A percentile compares a stretch with the other conserved stretches of the same genome.
These are phyloP conservation scores for Centella asiatica DNA, from an alignment of 129 eudicot species.

Conservation along the genomic window DNA sequence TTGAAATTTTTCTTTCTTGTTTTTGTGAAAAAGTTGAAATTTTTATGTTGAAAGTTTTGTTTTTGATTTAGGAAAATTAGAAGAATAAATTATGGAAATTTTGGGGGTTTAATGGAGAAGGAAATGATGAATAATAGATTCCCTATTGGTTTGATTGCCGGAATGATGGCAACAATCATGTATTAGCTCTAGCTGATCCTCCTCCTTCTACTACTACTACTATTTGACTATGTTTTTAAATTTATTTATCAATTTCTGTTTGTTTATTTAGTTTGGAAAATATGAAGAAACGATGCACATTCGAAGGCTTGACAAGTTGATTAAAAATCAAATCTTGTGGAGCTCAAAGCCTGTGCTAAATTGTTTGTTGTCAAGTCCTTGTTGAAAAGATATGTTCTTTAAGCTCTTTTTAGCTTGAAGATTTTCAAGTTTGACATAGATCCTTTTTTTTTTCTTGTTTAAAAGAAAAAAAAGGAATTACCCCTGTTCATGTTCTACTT, in stretches of 20 bases:
- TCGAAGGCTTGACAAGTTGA: conserved; percentile 13
- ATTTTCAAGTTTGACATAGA: not conserved
- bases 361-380: not conserved
- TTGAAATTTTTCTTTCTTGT: too few species aligned
- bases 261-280: too few species aligned
- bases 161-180: conserved; percentile 31
- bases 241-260: not conserved
- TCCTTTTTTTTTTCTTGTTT: not conserved
- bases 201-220: not conserved
- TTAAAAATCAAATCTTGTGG: conserved; percentile 3
- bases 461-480: too few species aligned
- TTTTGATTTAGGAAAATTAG: too few species aligned
- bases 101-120: not conserved
- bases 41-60: not conserved
- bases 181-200: conserved; percentile 32
- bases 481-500: not conserved
- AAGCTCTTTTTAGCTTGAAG: conserved; percentile 3
- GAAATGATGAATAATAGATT: conserved; percentile 37
- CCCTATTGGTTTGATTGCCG: conserved; percentile 45
- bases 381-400: not conserved
- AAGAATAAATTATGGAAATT: too few species aligned
- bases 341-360: conserved; percentile 19
- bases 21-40: not conserved
- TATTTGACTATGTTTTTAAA: not conserved
- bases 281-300: not conserved